Base-by-base conservation (phyloP, 1,139 yeast genomes). In the Yamadazyma taylorii region DNA sequence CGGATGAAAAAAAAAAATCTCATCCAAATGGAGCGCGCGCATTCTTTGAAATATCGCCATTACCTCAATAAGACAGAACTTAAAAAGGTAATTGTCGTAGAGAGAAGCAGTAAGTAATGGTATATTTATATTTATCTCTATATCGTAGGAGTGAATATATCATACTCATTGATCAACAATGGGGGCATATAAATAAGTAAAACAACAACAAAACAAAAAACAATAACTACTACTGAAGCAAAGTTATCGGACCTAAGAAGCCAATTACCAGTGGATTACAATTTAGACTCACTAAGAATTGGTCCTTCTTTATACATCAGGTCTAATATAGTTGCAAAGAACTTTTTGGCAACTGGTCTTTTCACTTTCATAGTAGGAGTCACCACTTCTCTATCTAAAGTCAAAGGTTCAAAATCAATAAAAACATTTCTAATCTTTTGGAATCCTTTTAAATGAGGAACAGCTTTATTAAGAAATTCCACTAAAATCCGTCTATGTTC, bases 341-440 rank as follows among this genome's bases (percentile, higher is more conserved):
- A 65, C 50, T 72, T 73, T 25, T 71, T 62, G 9, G 87, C 85
- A 30, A 70, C 63, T 6, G 76, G 73, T 50, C 95, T 69, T 62
- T 80, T 83, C 45, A 84, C 73, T 62, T 85, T 85, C 55, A 85
- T 61, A 2, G 95, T 85, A 31, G 94, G 94, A 4, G 95, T 85
- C 30, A 85, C 61, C 11, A 79, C 76, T 36, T 79, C 82, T 42
- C 79, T 77, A 33, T 76, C 84, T 23, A 78, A 60, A 22, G 73
- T 79, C 55, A 85, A 73, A 2, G 94, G 90, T 45, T 85, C 92
- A 35, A 83, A 55, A 26, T 68, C 79, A 36, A 83, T 66, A 30
- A 60, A 58, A 17, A 81, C 56, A 50, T 85, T 85, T 58, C 81
- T 84, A 35, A 85, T 46, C 55, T 74, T 78, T 56, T 85, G 94